Conservation (phyloP, 768 basidiomycete genomes). For the Pleurotus djamor region DNA sequence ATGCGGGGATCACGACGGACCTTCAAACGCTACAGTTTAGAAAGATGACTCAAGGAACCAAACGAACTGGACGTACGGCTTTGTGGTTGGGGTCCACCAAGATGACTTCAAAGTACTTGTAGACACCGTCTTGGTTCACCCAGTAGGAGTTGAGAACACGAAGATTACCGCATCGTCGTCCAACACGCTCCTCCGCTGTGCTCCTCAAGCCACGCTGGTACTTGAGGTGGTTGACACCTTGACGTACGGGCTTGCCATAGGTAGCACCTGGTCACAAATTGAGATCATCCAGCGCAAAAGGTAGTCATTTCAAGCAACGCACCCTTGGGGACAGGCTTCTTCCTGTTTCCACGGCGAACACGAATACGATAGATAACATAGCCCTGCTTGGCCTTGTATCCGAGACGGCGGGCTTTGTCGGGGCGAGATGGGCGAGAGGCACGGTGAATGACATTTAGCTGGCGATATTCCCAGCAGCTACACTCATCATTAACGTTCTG, state of each 20-base stretch:
- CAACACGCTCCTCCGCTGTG: constrained; percentile 97
- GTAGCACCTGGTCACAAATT: constrained; percentile 69
- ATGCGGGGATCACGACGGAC: constrained; percentile 96
- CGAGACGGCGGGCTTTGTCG: constrained; percentile 97
- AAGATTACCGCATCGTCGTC: constrained; percentile 92
- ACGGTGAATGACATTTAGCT: constrained; percentile 97
- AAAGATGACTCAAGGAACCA: not conserved
- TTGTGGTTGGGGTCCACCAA: constrained; percentile 95
- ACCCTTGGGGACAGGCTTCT: constrained; percentile 99
- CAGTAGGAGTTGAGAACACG: constrained; percentile 99
- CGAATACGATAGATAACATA: constrained; percentile 98
- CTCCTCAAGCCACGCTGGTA: constrained; percentile 91
- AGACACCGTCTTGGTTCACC: constrained; percentile 98
- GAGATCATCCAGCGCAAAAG: not conserved
- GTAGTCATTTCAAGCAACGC: constrained; percentile 14
- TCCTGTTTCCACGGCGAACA: constrained; percentile 97
- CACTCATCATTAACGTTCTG: constrained; percentile 1
- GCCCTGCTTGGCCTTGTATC: constrained; percentile 99
- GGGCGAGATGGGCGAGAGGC: constrained; percentile 98
- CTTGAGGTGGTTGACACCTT: constrained; percentile 99
- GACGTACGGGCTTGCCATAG: constrained; percentile 98
- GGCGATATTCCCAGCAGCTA: constrained; percentile 98
- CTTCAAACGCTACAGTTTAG: constrained; percentile 27
- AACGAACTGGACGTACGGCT: constrained; percentile 55
- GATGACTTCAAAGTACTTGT: constrained; percentile 99